Percentiles rank a stretch among this genome's conserved stretches.
These are phyloP conservation scores for Arthromyces matolae DNA, from an alignment of 768 basidiomycete species.

Conservation along the genomic window DNA sequence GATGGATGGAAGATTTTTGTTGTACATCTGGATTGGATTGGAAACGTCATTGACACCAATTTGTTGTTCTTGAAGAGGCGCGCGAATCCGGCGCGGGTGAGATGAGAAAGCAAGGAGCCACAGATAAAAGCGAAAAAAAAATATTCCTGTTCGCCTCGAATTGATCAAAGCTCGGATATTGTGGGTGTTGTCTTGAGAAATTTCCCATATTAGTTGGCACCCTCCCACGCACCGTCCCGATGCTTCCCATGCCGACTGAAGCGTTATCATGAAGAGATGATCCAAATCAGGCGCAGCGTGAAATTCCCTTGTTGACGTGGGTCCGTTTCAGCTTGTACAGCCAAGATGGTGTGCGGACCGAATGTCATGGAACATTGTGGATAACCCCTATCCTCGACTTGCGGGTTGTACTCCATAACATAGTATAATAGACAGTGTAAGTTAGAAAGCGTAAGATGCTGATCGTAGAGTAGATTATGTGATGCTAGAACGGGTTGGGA, in stretches of 20 bases:
- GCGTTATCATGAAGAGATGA: slow-evolving; percentile 5
- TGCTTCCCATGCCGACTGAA: slow-evolving; percentile 11
- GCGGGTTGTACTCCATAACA: slow-evolving; percentile 1
- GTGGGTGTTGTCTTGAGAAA: slow-evolving; percentile 15
- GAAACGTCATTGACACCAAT: slow-evolving; percentile 7
- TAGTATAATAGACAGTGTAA: slow-evolving; percentile 14
- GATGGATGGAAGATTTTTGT: slow-evolving; percentile 7
- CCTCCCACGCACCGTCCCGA: slow-evolving; percentile 15
- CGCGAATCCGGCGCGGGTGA: too few relatives aligned
- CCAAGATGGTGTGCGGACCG: slow-evolving; percentile 7
- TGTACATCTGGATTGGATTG: background rate
- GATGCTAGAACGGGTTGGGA: slow-evolving; percentile 10
- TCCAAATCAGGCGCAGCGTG: slow-evolving; percentile 7
- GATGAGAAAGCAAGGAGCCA: too few relatives aligned
- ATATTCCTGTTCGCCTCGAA: slow-evolving; percentile 10
- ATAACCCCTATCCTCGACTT: slow-evolving; percentile 1
- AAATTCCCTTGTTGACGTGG: slow-evolving; percentile 5
- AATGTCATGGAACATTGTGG: background rate
- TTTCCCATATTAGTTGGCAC: slow-evolving; percentile 9
- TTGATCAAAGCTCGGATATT: slow-evolving; percentile 15
- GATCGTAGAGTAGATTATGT: slow-evolving; percentile 13
- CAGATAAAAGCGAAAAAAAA: too few relatives aligned
- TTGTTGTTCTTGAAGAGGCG: slow-evolving; percentile 12
- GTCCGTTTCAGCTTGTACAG: slow-evolving; percentile 6
- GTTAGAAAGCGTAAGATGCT: slow-evolving; percentile 8